Base-by-base conservation (phyloP, 1,139 yeast genomes). In the Blastobotrys arbuscula region DNA sequence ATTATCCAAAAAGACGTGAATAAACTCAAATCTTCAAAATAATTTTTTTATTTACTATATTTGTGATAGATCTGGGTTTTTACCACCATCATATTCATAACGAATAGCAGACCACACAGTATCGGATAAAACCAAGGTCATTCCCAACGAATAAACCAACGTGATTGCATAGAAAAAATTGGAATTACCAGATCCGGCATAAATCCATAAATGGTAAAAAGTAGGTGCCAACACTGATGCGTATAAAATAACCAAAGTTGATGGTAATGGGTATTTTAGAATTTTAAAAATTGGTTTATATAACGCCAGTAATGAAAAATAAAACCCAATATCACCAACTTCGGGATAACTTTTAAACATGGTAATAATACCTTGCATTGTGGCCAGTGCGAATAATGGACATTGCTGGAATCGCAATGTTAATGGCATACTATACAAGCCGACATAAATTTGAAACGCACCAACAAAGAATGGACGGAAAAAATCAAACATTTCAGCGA, bases 111-210 rank as follows among this genome's bases (percentile, higher is more conserved):
- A 87, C 96, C 97, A 90, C 12, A 84, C 68, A 56, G 87, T 76
- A 60, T 94, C 98, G 51, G 84, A 75, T 30, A 89, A 60, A 2
- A 87, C 72, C 33, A 87, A 67, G 0, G 82, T 80, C 59, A 89
- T 76, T 2, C 89, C 87, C 15, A 81, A 71, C 0, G 88, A 83
- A 70, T 90, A 85, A 2, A 84, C 85, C 54, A 92, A 74, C 20
- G 94, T 88, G 58, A 92, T 85, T 47, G 97, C 96, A 70, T 90
- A 92, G 71, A 89, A 92, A 72, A 92, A 92, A 68, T 92, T 92
- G 53, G 97, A 83, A 69, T 92, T 92, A 23, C 97, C 99, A 28
- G 94, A 88, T 13, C 97, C 97, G 52, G 88, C 74, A 48, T 84
- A 86, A 56, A 92, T 87, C 99, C 99, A 92, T 55, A 94, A 77